Conservation (phyloP, 2,329 filamentous ascomycete genomes). For the Cladosporium colombiae region DNA sequence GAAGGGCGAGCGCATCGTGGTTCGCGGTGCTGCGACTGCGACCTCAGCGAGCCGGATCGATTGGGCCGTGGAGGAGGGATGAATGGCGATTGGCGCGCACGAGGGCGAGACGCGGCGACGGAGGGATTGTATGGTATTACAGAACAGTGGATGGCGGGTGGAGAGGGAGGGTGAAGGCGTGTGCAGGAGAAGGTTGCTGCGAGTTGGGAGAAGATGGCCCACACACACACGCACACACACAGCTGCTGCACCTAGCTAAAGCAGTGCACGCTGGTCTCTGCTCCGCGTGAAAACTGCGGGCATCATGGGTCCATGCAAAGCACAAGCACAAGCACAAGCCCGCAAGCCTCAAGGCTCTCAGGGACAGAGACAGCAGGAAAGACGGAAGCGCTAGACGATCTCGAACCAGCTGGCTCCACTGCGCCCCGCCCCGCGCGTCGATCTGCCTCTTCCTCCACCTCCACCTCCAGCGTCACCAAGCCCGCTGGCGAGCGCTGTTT, state of each 20-base stretch:
- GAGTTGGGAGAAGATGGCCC: slow-evolving; percentile 9
- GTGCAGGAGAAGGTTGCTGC: not conserved
- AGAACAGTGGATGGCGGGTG: not conserved
- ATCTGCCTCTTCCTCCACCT: not conserved
- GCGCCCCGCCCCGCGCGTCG: slow-evolving; percentile 1
- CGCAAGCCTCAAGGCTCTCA: not conserved
- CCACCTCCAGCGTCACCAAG: not conserved
- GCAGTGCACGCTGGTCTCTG: not conserved
- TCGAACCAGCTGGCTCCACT: not conserved
- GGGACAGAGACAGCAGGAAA: not conserved
- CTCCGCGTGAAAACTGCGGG: slow-evolving; percentile 2
- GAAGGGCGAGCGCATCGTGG: slow-evolving; percentile 17
- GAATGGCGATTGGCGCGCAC: not conserved
- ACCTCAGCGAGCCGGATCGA: not conserved
- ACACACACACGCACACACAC: not conserved
- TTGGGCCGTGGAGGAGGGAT: not conserved
- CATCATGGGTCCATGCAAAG: slow-evolving; percentile 4
- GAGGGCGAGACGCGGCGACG: slow-evolving; percentile 1
- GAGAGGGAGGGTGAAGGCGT: not conserved
- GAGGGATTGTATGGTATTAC: not conserved
- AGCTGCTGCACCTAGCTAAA: slow-evolving; percentile 9
- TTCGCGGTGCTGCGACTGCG: slow-evolving; percentile 6
- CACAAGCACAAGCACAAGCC: not conserved
- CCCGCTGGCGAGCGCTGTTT: not conserved
- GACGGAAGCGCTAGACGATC: slow-evolving; percentile 1